Evolutionary conservation across 768 basidiomycete genomes (phyloP).

Genomic region (Imleria badia): DNA sequence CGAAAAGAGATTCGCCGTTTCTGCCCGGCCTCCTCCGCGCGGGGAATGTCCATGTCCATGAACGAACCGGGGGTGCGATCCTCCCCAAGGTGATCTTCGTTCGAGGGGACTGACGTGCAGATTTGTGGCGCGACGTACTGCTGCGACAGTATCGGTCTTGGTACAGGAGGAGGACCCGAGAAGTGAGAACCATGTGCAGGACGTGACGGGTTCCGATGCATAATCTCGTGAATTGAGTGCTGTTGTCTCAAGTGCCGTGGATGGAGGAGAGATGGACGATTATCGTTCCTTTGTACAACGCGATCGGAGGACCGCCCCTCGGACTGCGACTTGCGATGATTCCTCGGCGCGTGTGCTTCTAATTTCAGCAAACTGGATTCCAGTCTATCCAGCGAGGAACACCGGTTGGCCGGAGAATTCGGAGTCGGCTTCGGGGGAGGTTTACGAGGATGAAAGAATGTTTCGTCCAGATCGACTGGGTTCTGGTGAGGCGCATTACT

Average conservation of each 20-base stretch:
- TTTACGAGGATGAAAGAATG: conserved; percentile 16
- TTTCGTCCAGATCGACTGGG: conserved; percentile 6
- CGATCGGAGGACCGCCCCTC: conserved; percentile 7
- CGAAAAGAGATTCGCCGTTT: conserved; percentile 16
- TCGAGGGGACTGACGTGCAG: background rate
- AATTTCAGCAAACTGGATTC: conserved; percentile 35
- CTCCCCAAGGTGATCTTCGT: background rate
- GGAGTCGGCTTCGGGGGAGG: conserved; percentile 23
- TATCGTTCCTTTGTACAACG: conserved; percentile 5
- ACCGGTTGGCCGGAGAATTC: conserved; percentile 15
- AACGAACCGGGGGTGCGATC: conserved; percentile 22
- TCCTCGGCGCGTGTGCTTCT: conserved; percentile 29
- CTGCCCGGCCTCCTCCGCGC: background rate
- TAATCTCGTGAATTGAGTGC: conserved; percentile 5
- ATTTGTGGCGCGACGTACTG: background rate
- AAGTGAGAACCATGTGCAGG: conserved; percentile 2
- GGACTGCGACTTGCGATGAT: conserved; percentile 23
- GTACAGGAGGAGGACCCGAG: conserved; percentile 7
- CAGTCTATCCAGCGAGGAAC: conserved; percentile 33
- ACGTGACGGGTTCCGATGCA: background rate
- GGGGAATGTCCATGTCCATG: conserved; percentile 35
- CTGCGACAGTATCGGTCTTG: background rate
- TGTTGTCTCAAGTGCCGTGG: conserved; percentile 13
- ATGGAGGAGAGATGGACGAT: conserved; percentile 23
- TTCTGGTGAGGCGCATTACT: background rate